Base-by-base conservation (phyloP, 768 basidiomycete species). In the Amanita muscaria region DNA sequence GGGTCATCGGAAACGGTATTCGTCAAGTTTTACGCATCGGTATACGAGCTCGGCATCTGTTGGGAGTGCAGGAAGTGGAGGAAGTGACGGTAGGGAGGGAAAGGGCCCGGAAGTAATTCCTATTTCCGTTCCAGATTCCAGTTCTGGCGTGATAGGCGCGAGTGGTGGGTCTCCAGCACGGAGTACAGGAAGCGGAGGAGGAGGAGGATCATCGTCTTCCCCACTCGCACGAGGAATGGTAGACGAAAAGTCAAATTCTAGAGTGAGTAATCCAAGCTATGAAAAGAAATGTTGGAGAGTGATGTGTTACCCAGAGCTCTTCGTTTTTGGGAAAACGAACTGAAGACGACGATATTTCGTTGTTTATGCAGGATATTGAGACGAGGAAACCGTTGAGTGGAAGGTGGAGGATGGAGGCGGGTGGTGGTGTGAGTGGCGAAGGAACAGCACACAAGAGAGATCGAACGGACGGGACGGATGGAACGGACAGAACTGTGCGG, bases 291-390 rank as follows among this genome's bases (percentile, higher is more conserved):
- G n/a, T n/a, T n/a, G n/a, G n/a, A n/a, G n/a, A n/a, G n/a, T n/a
- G n/a, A n/a, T n/a, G n/a, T n/a, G n/a, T n/a, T n/a, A n/a, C n/a
- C n/a, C 29, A 46, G 44, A 46, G 44, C 22, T 47, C 38, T 12
- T 71, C 72, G 4, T 74, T 67, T 55, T 58, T 78, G 44, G 68
- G 69, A 41, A 61, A 65, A 1, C 64, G 66, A 35, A 74, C 75
- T 5, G 82, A 88, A 49, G 82, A 88, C 52, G 84, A 86, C 51
- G 86, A 87, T 40, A 77, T 88, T 22, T 85, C 84, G 4, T 66
- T 73, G 10, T 88, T 88, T 53, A 80, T 88, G 32, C 79, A 82
- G 54, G 81, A 87, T 37, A 85, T 86, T 40, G 85, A 85, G 52
- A 64, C 74, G 19, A 70, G 82, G 19, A 80, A 78, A 54, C 84